Conservation (phyloP, 1,284 basidiomycete species). For the Sporisorium sorghi region DNA sequence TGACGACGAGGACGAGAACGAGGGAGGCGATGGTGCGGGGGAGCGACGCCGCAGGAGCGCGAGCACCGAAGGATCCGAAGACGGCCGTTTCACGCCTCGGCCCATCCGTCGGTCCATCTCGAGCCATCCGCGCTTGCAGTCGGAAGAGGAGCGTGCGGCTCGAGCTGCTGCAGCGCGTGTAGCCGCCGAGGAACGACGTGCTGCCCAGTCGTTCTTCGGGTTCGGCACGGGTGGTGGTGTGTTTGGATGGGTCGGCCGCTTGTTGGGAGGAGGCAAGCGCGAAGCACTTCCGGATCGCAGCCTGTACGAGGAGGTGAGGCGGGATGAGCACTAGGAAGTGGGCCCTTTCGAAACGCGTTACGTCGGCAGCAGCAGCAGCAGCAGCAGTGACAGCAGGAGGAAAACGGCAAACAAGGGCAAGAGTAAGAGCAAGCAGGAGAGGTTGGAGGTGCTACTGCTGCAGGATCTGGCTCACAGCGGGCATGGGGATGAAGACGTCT, state of each 20-base stretch:
- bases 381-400: slow-evolving; percentile 4
- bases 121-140: slow-evolving; percentile 75
- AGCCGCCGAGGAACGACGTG: slow-evolving; percentile 72
- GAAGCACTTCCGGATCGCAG: slow-evolving; percentile 34
- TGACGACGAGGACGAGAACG: slow-evolving; percentile 32
- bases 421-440: neutral
- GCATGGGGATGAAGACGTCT: slow-evolving; percentile 1
- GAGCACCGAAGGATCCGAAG: slow-evolving; percentile 29
- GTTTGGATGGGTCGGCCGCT: slow-evolving; percentile 21
- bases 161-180: slow-evolving; percentile 64
- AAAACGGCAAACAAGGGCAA: neutral
- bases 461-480: slow-evolving; percentile 4
- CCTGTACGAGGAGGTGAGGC: slow-evolving; percentile 48
- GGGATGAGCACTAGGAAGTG: slow-evolving; percentile 57
- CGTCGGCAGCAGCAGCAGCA: neutral
- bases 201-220: slow-evolving; percentile 71
- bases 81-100: slow-evolving; percentile 36
- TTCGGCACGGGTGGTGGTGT: slow-evolving; percentile 13
- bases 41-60: slow-evolving; percentile 28
- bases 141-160: slow-evolving; percentile 80
- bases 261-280: slow-evolving; percentile 33
- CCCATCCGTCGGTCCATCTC: slow-evolving; percentile 55
- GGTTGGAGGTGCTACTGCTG: slow-evolving; percentile 16
- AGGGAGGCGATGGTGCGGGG: slow-evolving; percentile 34
- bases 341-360: slow-evolving; percentile 36